Evolutionary conservation across 2,329 filamentous ascomycete species (phyloP), one percentile per base, ranked within the genome.

Genomic region (Pseudopithomyces maydicus): DNA sequence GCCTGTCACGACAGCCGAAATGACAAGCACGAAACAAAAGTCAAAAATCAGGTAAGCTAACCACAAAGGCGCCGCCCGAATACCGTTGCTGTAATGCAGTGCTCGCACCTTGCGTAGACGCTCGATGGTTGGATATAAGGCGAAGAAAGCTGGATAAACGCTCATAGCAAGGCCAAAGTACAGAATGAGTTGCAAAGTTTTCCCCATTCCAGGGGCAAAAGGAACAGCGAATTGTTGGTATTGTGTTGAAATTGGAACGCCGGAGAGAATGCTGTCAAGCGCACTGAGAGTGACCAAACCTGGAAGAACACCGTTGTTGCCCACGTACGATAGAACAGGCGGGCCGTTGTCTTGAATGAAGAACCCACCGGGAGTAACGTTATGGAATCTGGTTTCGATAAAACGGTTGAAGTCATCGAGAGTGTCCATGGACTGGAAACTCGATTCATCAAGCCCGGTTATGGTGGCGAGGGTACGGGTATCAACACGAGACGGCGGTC

Each of bases 11-110:
- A 95, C 67, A 7, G 87, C 86, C 19, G 88, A 87, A 23, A 87
- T 84, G 3, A 85, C 66, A 14, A 96, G 71, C 1, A 92, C 88
- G 54, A 96, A 87, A 42, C 85, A 72, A 62, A 93, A 92, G 77
- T 97, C 93, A 69, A 97, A 96, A 0, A 81, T 69, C 0, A 90
- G 81, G 70, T 97, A 96, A 1, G 93, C 91, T 5, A 91, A 76
- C 93, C 94, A 97, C 1, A 97, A 80, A 0, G 92, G 91, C 8
- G 90, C 80, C 0, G 90, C 88, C 12, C 90, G 84, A 26, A 97
- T 92, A 45, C 93, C 93, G 69, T 97, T 97, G 52, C 91, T 96
- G 76, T 96, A 97, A 74, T 97, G 89, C 29, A 97, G 80, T 15
- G 90, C 90, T 50, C 93, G 86, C 22, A 97, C 91, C 62, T 92